Conservation (phyloP, 2,329 filamentous ascomycete genomes). For the Calonectria henricotiae region DNA sequence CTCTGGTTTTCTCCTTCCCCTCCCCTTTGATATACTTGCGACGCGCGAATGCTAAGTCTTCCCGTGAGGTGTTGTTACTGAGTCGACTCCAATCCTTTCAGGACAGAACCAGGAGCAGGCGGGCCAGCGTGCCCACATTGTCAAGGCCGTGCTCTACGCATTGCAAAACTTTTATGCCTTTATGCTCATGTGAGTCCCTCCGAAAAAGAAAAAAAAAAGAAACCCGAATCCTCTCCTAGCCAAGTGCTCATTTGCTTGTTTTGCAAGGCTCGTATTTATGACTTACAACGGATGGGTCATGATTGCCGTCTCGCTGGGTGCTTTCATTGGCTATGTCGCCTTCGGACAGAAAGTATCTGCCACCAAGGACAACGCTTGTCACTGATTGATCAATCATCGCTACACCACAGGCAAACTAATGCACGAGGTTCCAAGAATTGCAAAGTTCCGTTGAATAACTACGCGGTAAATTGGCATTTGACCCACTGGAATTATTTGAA, state of each 20-base stretch:
- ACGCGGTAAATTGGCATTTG: background rate
- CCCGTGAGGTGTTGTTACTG: constrained; percentile 67
- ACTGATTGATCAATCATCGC: constrained; percentile 69
- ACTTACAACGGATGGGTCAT: constrained; percentile 99
- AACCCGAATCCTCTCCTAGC: too few species aligned
- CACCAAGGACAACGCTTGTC: constrained; percentile 92
- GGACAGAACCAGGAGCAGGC: constrained; percentile 78
- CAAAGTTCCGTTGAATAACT: background rate
- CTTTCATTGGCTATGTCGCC: constrained; percentile 88
- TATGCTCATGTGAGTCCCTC: constrained; percentile 90
- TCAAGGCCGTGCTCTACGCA: constrained; percentile 89
- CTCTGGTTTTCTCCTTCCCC: constrained; percentile 32
- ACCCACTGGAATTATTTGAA: too few species aligned
- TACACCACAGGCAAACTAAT: background rate
- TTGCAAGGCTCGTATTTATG: constrained; percentile 94
- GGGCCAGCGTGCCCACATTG: constrained; percentile 79
- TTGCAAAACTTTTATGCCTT: constrained; percentile 98
- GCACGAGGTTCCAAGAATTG: background rate
- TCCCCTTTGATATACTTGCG: constrained; percentile 35
- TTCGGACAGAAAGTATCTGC: constrained; percentile 82
- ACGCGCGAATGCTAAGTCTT: constrained; percentile 55
- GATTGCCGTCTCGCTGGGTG: constrained; percentile 90
- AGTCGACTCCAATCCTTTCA: constrained; percentile 78
- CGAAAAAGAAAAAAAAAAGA: background rate
- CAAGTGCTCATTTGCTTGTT: constrained; percentile 15